phyloP scores from a whole-genome alignment of 148 eudicot species.

The Fagopyrum homotropicum region DNA sequence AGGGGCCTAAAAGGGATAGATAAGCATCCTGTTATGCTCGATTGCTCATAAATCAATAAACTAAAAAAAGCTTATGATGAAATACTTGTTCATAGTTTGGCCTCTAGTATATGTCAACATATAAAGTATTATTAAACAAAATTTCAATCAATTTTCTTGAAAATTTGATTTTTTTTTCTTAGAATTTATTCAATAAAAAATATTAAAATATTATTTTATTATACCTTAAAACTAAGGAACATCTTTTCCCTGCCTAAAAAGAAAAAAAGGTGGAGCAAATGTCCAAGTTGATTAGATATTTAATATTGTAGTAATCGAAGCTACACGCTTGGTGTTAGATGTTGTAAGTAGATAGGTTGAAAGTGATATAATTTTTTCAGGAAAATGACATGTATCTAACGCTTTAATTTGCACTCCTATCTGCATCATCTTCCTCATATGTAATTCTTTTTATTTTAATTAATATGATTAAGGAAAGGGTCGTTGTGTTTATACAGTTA shows the following conservation, averaged over 20 bases:
- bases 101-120: too few species aligned
- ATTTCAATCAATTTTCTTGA: too few species aligned
- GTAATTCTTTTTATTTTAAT: not conserved
- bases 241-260: not conserved
- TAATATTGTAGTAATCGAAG: not conserved
- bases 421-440: not conserved
- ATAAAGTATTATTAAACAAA: too few species aligned
- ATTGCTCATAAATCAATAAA: not conserved
- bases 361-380: not conserved
- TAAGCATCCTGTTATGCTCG: not conserved
- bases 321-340: constrained; percentile 4
- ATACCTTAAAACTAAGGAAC: not conserved
- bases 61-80: not conserved
- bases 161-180: too few species aligned
- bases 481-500: too few species aligned
- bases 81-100: not conserved
- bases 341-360: not conserved
- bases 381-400: constrained; percentile 1
- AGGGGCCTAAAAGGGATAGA: not conserved
- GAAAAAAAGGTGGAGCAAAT: not conserved
- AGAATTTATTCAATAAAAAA: too few species aligned
- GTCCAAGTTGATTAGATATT: constrained; percentile 1
- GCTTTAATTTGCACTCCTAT: not conserved
- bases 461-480: too few species aligned
- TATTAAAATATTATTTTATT: not conserved